These are phyloP conservation scores for Nemania serpens DNA, from an alignment of 2,329 filamentous ascomycete genomes.

Conservation along the genomic window DNA sequence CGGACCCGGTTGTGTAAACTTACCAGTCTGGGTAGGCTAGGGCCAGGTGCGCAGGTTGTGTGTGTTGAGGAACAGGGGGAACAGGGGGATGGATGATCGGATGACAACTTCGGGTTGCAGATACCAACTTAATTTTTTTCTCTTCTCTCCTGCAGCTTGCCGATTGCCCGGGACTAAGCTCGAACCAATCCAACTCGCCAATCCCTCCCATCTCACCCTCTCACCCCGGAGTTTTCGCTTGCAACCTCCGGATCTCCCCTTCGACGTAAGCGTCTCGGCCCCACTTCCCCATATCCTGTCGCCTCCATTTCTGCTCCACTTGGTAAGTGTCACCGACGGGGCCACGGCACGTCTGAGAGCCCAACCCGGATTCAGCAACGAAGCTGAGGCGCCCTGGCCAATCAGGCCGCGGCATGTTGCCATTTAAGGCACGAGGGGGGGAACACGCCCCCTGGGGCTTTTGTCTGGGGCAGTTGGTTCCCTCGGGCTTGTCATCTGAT, in stretches of 20 bases:
- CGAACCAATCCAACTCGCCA: not conserved
- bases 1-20: too few species aligned
- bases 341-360: not conserved
- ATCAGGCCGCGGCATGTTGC: slow-evolving; percentile 8
- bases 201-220: slow-evolving; percentile 1
- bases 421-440: slow-evolving; percentile 8
- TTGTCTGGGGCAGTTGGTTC: slow-evolving; percentile 7
- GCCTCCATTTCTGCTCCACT: not conserved
- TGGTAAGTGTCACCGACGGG: not conserved
- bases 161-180: slow-evolving; percentile 11
- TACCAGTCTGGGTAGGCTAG: not conserved
- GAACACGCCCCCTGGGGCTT: not conserved
- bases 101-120: not conserved
- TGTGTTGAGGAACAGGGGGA: too few species aligned
- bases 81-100: too few species aligned
- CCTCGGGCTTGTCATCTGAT: slow-evolving; percentile 5
- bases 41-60: too few species aligned
- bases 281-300: slow-evolving; percentile 14
- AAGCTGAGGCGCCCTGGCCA: slow-evolving; percentile 10
- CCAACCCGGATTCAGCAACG: slow-evolving; percentile 9
- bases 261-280: slow-evolving; percentile 1
- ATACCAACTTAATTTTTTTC: not conserved
- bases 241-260: slow-evolving; percentile 10
- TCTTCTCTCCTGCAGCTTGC: slow-evolving; percentile 2
- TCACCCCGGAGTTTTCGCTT: slow-evolving; percentile 12